Percentiles rank a stretch among this genome's conserved stretches.
phyloP scores from a whole-genome alignment of 352 stramenopile genomes.

The Phytopythium kandeliae region DNA sequence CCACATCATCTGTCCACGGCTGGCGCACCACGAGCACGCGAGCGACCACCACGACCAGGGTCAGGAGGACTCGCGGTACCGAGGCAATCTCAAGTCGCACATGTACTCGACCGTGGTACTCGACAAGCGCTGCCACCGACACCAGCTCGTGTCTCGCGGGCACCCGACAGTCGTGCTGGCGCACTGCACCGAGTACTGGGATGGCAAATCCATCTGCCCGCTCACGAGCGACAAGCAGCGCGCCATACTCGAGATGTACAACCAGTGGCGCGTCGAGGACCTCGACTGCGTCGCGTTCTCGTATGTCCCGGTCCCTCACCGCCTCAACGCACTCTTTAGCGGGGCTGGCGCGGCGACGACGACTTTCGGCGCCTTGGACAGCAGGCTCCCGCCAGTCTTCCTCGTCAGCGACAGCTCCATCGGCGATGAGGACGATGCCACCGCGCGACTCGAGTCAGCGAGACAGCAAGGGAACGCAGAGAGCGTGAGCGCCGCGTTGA shows the following conservation, averaged over 20 bases:
- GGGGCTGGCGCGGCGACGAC: neutral
- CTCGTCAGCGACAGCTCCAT: constrained; percentile 67
- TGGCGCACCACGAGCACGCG: constrained; percentile 79
- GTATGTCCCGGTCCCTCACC: constrained; percentile 74
- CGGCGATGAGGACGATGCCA: constrained; percentile 13
- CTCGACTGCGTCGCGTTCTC: constrained; percentile 80
- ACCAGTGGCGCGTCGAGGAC: constrained; percentile 85
- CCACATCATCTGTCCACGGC: constrained; percentile 75
- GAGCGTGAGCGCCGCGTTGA: too few species aligned
- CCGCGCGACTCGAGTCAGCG: constrained; percentile 27
- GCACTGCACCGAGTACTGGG: constrained; percentile 84
- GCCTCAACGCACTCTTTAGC: constrained; percentile 55
- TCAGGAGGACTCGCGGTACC: constrained; percentile 78
- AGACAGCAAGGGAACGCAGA: constrained; percentile 12
- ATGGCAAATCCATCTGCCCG: constrained; percentile 84
- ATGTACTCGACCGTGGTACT: constrained; percentile 83
- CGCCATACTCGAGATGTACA: constrained; percentile 84
- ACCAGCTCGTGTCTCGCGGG: constrained; percentile 73
- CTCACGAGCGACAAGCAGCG: constrained; percentile 74
- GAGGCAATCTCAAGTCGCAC: constrained; percentile 82
- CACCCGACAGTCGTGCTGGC: constrained; percentile 68
- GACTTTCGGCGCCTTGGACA: constrained; percentile 8
- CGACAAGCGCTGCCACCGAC: constrained; percentile 72
- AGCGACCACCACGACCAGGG: constrained; percentile 83
- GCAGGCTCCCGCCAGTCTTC: constrained; percentile 64